A percentile compares a stretch with the other conserved stretches of the same genome.
Evolutionary conservation across 129 eudicot genomes (phyloP).

Genomic region (Erigeron canadensis): DNA sequence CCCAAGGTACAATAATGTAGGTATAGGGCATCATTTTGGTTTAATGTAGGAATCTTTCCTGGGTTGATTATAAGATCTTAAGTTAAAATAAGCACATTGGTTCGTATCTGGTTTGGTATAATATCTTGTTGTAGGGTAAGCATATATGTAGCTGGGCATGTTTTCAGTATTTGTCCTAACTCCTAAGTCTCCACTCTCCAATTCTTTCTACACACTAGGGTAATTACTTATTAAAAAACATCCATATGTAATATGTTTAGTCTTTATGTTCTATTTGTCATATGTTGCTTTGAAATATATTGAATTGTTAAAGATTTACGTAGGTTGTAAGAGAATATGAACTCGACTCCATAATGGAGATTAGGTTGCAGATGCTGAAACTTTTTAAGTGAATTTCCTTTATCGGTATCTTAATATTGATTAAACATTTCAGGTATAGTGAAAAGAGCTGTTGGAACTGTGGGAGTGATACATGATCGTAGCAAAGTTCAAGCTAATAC

Average conservation of each 20-base stretch:
- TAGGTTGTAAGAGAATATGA: neutral
- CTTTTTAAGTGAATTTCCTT: slow-evolving; percentile 17
- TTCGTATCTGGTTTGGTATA: neutral
- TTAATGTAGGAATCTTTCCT: neutral
- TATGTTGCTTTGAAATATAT: neutral
- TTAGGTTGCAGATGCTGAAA: slow-evolving; percentile 18
- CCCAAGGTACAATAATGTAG: neutral
- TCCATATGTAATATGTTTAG: too few species aligned
- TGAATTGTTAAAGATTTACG: neutral
- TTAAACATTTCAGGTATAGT: slow-evolving; percentile 56
- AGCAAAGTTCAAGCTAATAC: slow-evolving; percentile 45
- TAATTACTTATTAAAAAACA: too few species aligned
- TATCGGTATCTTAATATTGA: neutral
- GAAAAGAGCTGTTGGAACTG: slow-evolving; percentile 56
- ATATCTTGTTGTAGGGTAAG: neutral
- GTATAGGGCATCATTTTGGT: neutral
- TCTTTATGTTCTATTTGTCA: neutral
- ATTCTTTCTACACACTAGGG: neutral
- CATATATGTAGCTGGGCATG: neutral
- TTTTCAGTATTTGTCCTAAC: neutral
- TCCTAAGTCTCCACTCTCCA: too few species aligned
- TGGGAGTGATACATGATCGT: slow-evolving; percentile 69
- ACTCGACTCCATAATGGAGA: neutral
- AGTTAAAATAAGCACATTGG: neutral
- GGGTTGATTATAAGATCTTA: neutral